Percentiles rank a stretch among this genome's conserved stretches.
Evolutionary conservation across 768 basidiomycete genomes (phyloP).

Genomic region (Leccinellum luteum): DNA sequence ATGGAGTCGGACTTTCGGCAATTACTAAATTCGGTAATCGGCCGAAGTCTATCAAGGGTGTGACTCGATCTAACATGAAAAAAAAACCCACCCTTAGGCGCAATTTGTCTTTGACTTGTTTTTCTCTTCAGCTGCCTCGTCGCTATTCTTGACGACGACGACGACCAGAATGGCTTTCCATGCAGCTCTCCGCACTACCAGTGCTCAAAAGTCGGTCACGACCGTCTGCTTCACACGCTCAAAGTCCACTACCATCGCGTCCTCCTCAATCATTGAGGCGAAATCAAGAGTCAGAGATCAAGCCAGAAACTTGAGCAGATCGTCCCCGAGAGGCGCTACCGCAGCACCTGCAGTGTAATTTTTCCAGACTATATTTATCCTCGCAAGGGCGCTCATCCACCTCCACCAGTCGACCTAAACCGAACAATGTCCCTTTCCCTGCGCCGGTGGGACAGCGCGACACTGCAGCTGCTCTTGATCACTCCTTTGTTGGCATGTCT

Average conservation of each 20-base stretch:
- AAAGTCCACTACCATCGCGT: constrained; percentile 49
- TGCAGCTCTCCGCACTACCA: constrained; percentile 41
- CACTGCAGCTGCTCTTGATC: constrained; percentile 58
- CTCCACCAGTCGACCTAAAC: constrained; percentile 51
- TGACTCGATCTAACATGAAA: constrained; percentile 22
- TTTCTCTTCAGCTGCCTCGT: constrained; percentile 6
- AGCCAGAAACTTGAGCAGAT: constrained; percentile 71
- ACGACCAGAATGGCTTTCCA: constrained; percentile 41
- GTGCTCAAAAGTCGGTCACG: constrained; percentile 37
- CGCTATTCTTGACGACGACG: constrained; percentile 16
- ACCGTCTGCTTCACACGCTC: constrained; percentile 41
- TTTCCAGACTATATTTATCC: neutral
- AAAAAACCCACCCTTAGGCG: neutral
- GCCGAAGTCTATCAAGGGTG: constrained; percentile 21
- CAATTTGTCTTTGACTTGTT: constrained; percentile 8
- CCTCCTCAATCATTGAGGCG: constrained; percentile 67
- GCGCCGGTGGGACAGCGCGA: constrained; percentile 37
- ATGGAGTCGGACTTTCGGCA: constrained; percentile 24
- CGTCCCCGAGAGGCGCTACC: constrained; percentile 56
- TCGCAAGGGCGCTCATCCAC: constrained; percentile 37
- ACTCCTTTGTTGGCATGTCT: constrained; percentile 89
- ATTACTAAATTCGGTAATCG: constrained; percentile 19
- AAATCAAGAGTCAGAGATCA: constrained; percentile 79
- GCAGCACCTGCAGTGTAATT: constrained; percentile 63
- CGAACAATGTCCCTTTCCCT: constrained; percentile 36